Evolutionary conservation across 208 protist species (phyloP).

Genomic region (Leishmania amazonensis): DNA sequence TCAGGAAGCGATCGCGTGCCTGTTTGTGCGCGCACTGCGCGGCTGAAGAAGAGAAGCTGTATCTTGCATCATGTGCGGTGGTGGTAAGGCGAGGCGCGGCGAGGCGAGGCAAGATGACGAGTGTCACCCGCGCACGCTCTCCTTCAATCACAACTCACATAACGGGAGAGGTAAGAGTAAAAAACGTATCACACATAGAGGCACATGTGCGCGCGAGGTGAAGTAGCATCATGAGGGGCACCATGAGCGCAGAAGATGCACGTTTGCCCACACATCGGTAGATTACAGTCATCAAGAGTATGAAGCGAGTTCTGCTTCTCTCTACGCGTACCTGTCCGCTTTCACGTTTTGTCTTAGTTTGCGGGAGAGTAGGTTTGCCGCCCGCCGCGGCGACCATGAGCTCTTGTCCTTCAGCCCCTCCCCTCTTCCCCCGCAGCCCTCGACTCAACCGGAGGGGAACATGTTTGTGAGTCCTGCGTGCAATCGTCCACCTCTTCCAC

Average conservation of each 20-base stretch:
- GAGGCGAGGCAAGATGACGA: neutral
- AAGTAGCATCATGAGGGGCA: neutral
- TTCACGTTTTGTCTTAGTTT: no score
- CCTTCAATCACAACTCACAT: conserved; percentile 5
- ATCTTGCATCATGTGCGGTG: neutral
- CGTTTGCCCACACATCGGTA: neutral
- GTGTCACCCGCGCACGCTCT: neutral
- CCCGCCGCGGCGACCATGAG: neutral
- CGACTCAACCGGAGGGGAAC: neutral
- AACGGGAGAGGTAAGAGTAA: neutral
- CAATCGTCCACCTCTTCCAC: neutral
- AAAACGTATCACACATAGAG: neutral
- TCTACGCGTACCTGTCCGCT: neutral
- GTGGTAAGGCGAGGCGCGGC: no score
- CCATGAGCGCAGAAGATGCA: no score
- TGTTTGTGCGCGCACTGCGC: neutral
- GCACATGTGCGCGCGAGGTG: neutral
- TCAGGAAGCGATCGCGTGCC: neutral
- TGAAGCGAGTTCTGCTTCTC: neutral
- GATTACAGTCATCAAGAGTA: neutral
- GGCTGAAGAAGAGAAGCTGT: neutral
- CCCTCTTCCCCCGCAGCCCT: neutral
- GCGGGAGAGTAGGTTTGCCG: neutral
- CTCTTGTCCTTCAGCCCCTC: neutral
- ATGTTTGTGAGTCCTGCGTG: neutral